Base-by-base conservation (phyloP, 2,329 filamentous ascomycete genomes). In the Clarireedia monteithiana region DNA sequence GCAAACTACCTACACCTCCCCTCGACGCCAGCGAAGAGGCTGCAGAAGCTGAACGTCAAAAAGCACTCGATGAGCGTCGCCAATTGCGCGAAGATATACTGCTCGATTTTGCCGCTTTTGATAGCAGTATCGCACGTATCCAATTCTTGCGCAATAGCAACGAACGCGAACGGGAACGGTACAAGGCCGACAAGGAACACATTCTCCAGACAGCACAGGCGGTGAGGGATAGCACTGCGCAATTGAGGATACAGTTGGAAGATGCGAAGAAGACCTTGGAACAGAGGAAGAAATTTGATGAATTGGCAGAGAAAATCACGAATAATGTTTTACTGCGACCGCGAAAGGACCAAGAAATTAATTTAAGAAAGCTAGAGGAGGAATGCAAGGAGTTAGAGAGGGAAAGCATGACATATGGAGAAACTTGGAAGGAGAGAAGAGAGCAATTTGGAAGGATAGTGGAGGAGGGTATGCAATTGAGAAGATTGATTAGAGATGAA, bases 361-460 rank as follows among this genome's bases (percentile, higher is more conserved):
- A 88, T 65, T 77, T 96, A 55, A 81, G 81, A 60, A 95, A 95
- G 73, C 77, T 96, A 36, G 85, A 91, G 68, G 85, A 89, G 45
- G 92, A 97, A 74, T 96, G 95, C 70, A 81, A 83, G 42, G 90
- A 95, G 69, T 75, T 97, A 58, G 86, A 95, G 73, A 82, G 83
- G 61, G 91, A 97, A 75, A 90, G 89, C 66, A 81, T 82, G 67
- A 85, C 88, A 39, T 95, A 95, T 69, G 86, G 83, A 49, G 81
- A 79, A 61, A 94, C 89, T 0, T 96, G 91, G 91, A 77, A 81
- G 44, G 91, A 95, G 72, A 80, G 92, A 40, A 78, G 87, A 60
- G 88, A 90, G 64, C 90, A 96, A 72, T 96, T 96, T 71, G 88
- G 86, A 57, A 81, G 83, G 55, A 91, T 97, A 66, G 88, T 96